Conservation (phyloP, 2,329 filamentous ascomycete species). For the Metarhizium guizhouense region DNA sequence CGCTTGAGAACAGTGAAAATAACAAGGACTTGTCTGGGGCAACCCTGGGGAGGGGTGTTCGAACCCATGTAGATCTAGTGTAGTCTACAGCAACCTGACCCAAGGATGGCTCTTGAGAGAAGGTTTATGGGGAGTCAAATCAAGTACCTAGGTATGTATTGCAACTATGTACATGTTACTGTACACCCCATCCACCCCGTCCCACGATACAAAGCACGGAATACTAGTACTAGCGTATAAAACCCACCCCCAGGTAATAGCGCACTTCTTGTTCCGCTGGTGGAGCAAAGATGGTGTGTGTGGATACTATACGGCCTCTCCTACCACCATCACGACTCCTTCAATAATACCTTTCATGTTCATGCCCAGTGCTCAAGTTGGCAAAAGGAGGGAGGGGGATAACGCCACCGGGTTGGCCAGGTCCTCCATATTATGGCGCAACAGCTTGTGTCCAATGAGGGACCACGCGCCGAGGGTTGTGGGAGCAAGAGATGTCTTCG, state of each 20-base stretch:
- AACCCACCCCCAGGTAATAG: neutral
- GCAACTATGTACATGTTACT: neutral
- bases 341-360: neutral
- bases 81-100: neutral
- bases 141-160: no score
- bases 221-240: neutral
- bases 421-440: neutral
- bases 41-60: neutral
- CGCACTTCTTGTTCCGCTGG: neutral
- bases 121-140: neutral
- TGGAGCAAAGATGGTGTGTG: neutral
- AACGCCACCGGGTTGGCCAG: neutral
- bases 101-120: neutral
- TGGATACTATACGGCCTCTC: neutral
- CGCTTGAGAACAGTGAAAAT: neutral
- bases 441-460: neutral
- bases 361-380: neutral
- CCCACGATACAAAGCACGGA: neutral
- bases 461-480: neutral
- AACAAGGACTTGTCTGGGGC: constrained; percentile 1
- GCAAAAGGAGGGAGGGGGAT: neutral
- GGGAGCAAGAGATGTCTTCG: neutral
- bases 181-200: neutral
- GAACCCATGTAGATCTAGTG: neutral
- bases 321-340: no score